Percentiles rank a stretch among this genome's conserved stretches.
These are phyloP conservation scores for Teratosphaeria epicoccoides DNA, from an alignment of 2,329 filamentous ascomycete species.

Conservation along the genomic window DNA sequence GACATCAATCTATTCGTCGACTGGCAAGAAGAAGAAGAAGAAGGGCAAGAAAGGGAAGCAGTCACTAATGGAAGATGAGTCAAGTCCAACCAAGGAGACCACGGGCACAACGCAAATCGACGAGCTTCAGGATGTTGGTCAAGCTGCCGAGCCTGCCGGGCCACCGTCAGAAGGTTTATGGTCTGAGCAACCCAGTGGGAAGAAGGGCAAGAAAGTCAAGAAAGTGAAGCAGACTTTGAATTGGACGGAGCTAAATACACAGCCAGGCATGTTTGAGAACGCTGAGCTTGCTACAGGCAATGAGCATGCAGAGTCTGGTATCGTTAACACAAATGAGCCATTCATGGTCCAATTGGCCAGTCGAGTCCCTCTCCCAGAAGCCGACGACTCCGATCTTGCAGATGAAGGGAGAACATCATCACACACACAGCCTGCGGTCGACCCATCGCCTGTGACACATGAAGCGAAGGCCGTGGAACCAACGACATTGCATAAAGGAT, in stretches of 20 bases:
- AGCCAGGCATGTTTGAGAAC: not conserved
- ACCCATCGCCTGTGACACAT: not conserved
- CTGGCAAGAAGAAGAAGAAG: slow-evolving; percentile 16
- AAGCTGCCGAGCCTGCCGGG: not conserved
- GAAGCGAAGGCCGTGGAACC: not conserved
- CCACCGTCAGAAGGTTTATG: not conserved
- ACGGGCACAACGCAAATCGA: not conserved
- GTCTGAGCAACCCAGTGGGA: not conserved
- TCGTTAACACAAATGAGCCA: not conserved
- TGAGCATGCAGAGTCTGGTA: not conserved
- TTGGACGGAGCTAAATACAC: not conserved
- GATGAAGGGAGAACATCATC: not conserved
- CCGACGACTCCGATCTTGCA: not conserved
- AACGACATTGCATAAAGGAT: not conserved
- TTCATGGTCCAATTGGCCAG: not conserved
- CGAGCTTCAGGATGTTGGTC: not conserved
- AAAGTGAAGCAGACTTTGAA: slow-evolving; percentile 6
- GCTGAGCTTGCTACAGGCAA: not conserved
- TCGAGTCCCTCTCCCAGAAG: not conserved
- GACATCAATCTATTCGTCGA: not conserved
- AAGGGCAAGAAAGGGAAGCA: slow-evolving; percentile 22
- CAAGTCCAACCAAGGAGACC: not conserved
- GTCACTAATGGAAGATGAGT: not conserved
- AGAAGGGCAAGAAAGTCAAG: slow-evolving; percentile 19
- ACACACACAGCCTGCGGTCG: not conserved